Percentiles rank a stretch among this genome's conserved stretches.
phyloP scores from a whole-genome alignment of 179 eudicot genomes.

The Gypsophila paniculata region DNA sequence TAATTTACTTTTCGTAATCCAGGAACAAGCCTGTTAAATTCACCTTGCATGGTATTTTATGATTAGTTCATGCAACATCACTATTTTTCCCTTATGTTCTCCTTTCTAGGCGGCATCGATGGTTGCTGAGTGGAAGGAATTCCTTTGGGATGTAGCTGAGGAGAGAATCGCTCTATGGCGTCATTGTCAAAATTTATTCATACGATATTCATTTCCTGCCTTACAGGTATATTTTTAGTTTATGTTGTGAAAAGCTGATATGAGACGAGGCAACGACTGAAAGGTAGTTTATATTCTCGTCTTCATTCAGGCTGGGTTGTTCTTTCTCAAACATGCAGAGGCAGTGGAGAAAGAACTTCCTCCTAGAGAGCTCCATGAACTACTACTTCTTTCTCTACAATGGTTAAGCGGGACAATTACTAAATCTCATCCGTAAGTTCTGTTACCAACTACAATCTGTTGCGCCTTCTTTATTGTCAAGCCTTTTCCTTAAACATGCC shows the following conservation, averaged over 20 bases:
- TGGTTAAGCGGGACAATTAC: slow-evolving; percentile 90
- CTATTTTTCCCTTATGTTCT: slow-evolving; percentile 10
- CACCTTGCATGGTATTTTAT: not conserved
- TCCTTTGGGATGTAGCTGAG: slow-evolving; percentile 97
- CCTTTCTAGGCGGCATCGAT: slow-evolving; percentile 73
- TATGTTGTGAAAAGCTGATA: slow-evolving; percentile 6
- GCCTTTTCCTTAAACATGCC: slow-evolving; percentile 16
- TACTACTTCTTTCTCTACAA: slow-evolving; percentile 82
- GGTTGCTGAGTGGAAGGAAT: slow-evolving; percentile 98
- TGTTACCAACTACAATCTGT: slow-evolving; percentile 8
- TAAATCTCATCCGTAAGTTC: slow-evolving; percentile 67
- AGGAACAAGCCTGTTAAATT: not conserved
- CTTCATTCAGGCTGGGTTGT: slow-evolving; percentile 64
- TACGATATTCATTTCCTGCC: slow-evolving; percentile 78
- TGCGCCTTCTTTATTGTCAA: slow-evolving; percentile 9
- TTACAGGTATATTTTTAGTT: slow-evolving; percentile 54
- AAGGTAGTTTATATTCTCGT: slow-evolving; percentile 10
- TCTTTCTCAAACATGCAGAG: slow-evolving; percentile 92
- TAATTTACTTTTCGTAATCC: not conserved
- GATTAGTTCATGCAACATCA: slow-evolving; percentile 9
- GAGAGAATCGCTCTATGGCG: slow-evolving; percentile 96
- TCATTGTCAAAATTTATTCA: slow-evolving; percentile 86
- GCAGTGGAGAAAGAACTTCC: slow-evolving; percentile 89
- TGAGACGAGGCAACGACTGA: not conserved
- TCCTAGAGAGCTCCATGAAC: slow-evolving; percentile 72